Conservation (phyloP, 164 flowering plant genomes). For the Chimonanthus praecox region DNA sequence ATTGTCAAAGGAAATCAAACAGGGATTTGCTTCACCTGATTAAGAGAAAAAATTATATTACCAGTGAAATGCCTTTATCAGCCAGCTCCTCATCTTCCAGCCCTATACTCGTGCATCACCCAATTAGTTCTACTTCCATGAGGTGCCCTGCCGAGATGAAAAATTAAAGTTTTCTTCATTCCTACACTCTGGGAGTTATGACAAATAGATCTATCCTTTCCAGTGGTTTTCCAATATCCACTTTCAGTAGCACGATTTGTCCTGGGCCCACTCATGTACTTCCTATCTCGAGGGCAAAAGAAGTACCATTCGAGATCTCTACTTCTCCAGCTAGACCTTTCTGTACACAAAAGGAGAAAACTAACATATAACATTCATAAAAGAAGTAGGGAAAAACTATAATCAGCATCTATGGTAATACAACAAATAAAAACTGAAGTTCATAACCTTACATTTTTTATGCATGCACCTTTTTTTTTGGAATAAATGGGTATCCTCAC, state of each 20-base stretch:
- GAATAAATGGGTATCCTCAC: no score
- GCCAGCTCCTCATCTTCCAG: slow-evolving; percentile 48
- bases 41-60: slow-evolving; percentile 12
- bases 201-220: slow-evolving; percentile 57
- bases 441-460: no score
- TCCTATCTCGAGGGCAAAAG: slow-evolving; percentile 68
- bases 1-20: background rate
- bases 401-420: background rate
- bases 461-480: no score
- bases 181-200: slow-evolving; percentile 41
- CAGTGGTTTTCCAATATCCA: slow-evolving; percentile 91
- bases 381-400: background rate
- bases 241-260: slow-evolving; percentile 58
- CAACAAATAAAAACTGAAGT: no score
- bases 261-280: slow-evolving; percentile 57
- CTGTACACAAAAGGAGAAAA: slow-evolving; percentile 22
- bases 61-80: slow-evolving; percentile 47
- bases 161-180: slow-evolving; percentile 67
- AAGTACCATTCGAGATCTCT: slow-evolving; percentile 81
- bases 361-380: background rate
- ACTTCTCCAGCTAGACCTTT: slow-evolving; percentile 39
- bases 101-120: slow-evolving; percentile 87
- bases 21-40: background rate
- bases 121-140: slow-evolving; percentile 69
- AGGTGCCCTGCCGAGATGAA: slow-evolving; percentile 63